phyloP scores from a whole-genome alignment of 768 basidiomycete genomes.

The Lactifluus subvellereus region DNA sequence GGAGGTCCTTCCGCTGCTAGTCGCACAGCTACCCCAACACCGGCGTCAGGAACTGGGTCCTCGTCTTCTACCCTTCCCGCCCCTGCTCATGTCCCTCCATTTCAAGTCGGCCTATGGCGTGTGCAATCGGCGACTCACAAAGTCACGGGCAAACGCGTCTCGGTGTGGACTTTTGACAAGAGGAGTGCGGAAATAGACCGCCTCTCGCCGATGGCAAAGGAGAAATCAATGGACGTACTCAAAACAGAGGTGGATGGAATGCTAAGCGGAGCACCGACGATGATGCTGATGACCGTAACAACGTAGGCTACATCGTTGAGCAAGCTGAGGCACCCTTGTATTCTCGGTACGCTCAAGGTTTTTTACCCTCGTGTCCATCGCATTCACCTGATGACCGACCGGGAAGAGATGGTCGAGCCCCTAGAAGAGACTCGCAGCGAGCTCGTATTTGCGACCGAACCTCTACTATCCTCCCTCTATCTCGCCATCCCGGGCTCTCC shows the following conservation, averaged over 20 bases:
- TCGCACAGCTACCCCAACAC: slow-evolving; percentile 36
- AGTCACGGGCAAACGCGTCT: slow-evolving; percentile 83
- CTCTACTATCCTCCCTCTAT: slow-evolving; percentile 74
- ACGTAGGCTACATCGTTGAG: slow-evolving; percentile 75
- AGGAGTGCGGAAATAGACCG: slow-evolving; percentile 66
- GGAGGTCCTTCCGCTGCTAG: slow-evolving; percentile 33
- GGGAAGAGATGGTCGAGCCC: slow-evolving; percentile 92
- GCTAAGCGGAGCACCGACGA: background rate
- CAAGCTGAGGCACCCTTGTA: slow-evolving; percentile 85
- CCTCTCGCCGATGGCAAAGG: slow-evolving; percentile 55
- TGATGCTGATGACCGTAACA: slow-evolving; percentile 5
- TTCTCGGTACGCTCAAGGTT: slow-evolving; percentile 56
- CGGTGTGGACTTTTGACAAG: slow-evolving; percentile 92
- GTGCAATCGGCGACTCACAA: slow-evolving; percentile 85
- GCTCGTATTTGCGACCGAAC: slow-evolving; percentile 90
- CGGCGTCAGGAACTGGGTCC: slow-evolving; percentile 32
- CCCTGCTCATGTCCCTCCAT: slow-evolving; percentile 41
- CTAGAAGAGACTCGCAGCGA: slow-evolving; percentile 88
- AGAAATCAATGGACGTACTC: slow-evolving; percentile 74
- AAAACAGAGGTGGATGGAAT: slow-evolving; percentile 72
- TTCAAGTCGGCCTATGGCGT: slow-evolving; percentile 82
- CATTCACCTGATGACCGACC: slow-evolving; percentile 14
- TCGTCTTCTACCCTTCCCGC: slow-evolving; percentile 36
- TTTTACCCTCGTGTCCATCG: background rate
- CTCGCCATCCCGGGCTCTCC: slow-evolving; percentile 65